Evolutionary conservation across 805 yeast species (phyloP).

Genomic region (Zygosaccharomyces kombuchaensis): DNA sequence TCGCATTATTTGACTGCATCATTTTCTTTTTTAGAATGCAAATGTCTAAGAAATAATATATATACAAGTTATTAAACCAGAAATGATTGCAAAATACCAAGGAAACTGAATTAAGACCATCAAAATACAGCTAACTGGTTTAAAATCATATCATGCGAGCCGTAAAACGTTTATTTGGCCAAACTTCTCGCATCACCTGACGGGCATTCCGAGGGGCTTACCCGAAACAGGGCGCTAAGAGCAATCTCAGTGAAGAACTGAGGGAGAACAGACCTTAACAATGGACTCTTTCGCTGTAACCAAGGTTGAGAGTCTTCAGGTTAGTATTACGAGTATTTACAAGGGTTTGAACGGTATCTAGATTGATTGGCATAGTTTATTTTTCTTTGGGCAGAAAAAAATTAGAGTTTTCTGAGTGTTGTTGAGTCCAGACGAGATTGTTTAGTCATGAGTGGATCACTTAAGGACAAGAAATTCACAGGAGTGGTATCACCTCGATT

Average conservation of each 20-base stretch:
- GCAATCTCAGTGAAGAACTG: conserved; percentile 3
- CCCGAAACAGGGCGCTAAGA: conserved; percentile 4
- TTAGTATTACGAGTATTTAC: background rate
- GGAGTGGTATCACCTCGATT: conserved; percentile 21
- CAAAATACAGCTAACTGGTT: background rate
- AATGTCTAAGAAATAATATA: too few species aligned
- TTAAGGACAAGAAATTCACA: conserved; percentile 14
- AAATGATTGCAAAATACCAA: too few species aligned
- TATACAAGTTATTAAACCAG: too few species aligned
- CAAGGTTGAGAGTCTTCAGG: background rate
- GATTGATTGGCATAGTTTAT: background rate
- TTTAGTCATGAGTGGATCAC: conserved; percentile 11
- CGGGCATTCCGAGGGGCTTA: background rate
- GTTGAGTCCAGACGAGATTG: background rate
- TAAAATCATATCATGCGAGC: background rate
- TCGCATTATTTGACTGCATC: too few species aligned
- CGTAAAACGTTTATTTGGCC: background rate
- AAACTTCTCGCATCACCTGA: background rate
- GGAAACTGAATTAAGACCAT: background rate
- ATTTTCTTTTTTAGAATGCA: too few species aligned
- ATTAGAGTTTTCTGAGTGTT: background rate
- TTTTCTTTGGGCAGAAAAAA: background rate
- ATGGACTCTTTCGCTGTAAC: background rate
- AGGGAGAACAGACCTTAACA: background rate
- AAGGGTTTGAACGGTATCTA: conserved; percentile 1